Percentiles rank a stretch among this genome's conserved stretches.
Conservation (phyloP, 2,329 filamentous ascomycete genomes). For the Metarhizium album region DNA sequence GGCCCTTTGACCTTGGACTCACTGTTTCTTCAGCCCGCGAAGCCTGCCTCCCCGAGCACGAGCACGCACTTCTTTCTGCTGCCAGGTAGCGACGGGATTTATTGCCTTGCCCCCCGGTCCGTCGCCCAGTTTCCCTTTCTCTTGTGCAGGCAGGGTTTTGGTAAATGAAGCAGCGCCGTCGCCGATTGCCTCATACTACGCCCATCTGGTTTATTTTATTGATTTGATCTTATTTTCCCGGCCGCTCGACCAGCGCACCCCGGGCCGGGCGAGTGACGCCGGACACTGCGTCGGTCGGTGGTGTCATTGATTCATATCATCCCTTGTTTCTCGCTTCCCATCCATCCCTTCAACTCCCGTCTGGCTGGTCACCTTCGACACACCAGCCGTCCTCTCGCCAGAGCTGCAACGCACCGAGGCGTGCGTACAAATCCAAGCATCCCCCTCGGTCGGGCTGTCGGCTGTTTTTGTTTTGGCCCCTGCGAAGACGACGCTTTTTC, state of each 20-base stretch:
- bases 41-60: not conserved
- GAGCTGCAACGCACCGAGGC: not conserved
- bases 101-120: not conserved
- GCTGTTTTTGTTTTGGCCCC: not conserved
- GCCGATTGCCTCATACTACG: constrained; percentile 1
- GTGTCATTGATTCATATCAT: no score
- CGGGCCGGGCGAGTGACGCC: not conserved
- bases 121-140: constrained; percentile 4
- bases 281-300: not conserved
- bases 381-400: not conserved
- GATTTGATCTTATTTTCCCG: not conserved
- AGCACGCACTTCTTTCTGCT: no score
- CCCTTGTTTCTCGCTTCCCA: no score
- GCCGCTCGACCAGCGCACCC: not conserved
- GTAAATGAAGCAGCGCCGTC: not conserved
- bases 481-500: not conserved
- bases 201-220: not conserved
- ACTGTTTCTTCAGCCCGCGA: no score
- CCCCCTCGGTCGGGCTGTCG: not conserved
- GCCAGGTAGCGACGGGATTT: not conserved
- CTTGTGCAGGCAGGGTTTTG: not conserved
- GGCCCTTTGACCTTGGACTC: not conserved
- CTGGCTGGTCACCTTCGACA: not conserved
- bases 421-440: not conserved
- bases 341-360: not conserved